These are phyloP conservation scores for Phytophthora fragariae DNA, from an alignment of 352 stramenopile species.

Conservation along the genomic window DNA sequence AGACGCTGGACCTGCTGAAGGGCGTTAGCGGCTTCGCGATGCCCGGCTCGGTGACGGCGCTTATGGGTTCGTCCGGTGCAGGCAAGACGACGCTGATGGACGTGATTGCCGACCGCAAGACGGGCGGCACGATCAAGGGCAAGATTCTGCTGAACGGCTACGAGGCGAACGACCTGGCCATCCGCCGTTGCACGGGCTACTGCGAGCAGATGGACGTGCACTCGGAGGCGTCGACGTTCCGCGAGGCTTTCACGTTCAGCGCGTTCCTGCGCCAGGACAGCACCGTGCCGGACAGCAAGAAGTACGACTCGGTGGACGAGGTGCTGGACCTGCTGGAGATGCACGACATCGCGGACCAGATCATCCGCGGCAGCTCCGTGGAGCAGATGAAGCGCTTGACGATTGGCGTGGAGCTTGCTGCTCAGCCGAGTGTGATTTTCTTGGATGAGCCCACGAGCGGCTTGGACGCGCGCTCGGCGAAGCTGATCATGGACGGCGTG, in stretches of 20 bases:
- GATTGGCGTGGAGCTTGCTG: slow-evolving; percentile 67
- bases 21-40: slow-evolving; percentile 50
- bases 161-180: slow-evolving; percentile 42
- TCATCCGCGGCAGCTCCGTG: slow-evolving; percentile 41
- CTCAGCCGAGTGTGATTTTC: slow-evolving; percentile 79
- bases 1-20: slow-evolving; percentile 70
- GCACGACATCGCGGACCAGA: slow-evolving; percentile 37
- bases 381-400: slow-evolving; percentile 57
- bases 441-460: slow-evolving; percentile 77
- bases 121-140: slow-evolving; percentile 65
- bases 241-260: slow-evolving; percentile 88
- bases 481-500: slow-evolving; percentile 78
- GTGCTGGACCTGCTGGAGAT: slow-evolving; percentile 35
- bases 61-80: slow-evolving; percentile 85
- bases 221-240: slow-evolving; percentile 79
- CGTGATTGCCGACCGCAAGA: slow-evolving; percentile 87
- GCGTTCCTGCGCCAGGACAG: slow-evolving; percentile 69
- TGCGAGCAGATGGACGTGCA: slow-evolving; percentile 89
- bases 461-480: slow-evolving; percentile 79
- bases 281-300: slow-evolving; percentile 31
- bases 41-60: slow-evolving; percentile 78
- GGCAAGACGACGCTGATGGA: slow-evolving; percentile 92
- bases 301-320: slow-evolving; percentile 37
- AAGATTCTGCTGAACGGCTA: slow-evolving; percentile 55
- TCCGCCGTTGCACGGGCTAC: slow-evolving; percentile 48